Base-by-base conservation (phyloP, 2,329 filamentous ascomycete genomes). In the Aotearoamyces nothofagi region DNA sequence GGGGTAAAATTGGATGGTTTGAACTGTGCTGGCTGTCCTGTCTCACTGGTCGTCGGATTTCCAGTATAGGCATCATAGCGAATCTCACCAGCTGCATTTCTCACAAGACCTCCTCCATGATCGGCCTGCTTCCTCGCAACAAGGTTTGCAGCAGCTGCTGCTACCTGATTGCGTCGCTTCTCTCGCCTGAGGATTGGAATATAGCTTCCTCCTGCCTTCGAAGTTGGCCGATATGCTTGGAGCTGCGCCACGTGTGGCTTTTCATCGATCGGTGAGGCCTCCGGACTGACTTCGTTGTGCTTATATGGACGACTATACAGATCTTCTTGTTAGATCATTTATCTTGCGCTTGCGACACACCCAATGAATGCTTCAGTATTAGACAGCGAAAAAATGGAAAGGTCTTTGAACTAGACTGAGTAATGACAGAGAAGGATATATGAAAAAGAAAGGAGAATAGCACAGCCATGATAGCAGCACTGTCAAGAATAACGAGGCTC, bases 41-140 rank as follows among this genome's bases (percentile, higher is more conserved):
- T 60, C 12, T 60, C 51, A 31, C 56, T 64, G n/a, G 57, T 62
- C 4, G 68, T 74, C 22, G 70, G 67, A 43, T 79, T 74, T 6
- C 71, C 74, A 3, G 75, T 75, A 45, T 66, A 69, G 26, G 66
- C 65, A 51, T 81, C 72, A 73, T 73, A 78, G 38, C 59, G 56
- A 13, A 60, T 61, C 34, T 64, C 58, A 28, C 51, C 48, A 6
- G 39, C 32, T 22, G 15, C 26, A 7, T 6, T 17, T 10, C n/a
- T 20, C 10, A 38, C 32, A 15, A 31, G 37, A 27, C 29, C 34
- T 9, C 30, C 15, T 15, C 35, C 32, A n/a, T n/a, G n/a, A n/a
- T n/a, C n/a, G n/a, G n/a, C n/a, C 16, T 45, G 34, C 27, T 47
- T 48, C 22, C 43, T 32, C 14, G 28, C 14, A 5, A 39, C 30